A percentile compares a stretch with the other conserved stretches of the same genome.
Conservation (phyloP, 169 alveolate genomes). For the Miamiensis avidus region DNA sequence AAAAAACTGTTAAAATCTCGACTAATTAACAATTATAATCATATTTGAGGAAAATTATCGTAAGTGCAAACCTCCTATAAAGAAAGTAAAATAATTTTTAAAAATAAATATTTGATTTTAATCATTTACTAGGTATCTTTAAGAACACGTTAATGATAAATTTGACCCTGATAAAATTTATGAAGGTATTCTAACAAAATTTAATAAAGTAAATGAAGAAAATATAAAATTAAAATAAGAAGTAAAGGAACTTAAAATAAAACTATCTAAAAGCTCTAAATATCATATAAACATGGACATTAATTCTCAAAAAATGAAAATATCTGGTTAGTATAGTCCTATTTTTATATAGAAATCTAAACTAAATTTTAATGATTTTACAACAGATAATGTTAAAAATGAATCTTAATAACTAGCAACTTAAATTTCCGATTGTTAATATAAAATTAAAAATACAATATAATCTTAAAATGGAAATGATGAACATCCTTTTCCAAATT, state of each 20-base stretch:
- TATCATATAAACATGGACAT: too few species aligned
- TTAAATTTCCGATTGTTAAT: too few species aligned
- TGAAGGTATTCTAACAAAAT: slow-evolving; percentile 26
- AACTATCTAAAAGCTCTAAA: too few species aligned
- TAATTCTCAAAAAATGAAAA: too few species aligned
- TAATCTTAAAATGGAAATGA: too few species aligned
- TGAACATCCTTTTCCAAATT: too few species aligned
- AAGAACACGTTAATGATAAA: slow-evolving; percentile 33
- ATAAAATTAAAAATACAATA: too few species aligned
- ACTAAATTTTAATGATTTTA: too few species aligned
- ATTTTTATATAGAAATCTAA: too few species aligned
- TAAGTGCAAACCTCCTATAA: slow-evolving; percentile 37
- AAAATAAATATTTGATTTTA: background rate
- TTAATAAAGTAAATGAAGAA: slow-evolving; percentile 22
- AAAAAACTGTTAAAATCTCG: slow-evolving; percentile 36
- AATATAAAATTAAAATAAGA: slow-evolving; percentile 19
- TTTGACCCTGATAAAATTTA: slow-evolving; percentile 42
- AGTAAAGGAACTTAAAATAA: background rate
- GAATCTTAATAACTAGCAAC: too few species aligned
- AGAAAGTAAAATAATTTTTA: slow-evolving; percentile 18
- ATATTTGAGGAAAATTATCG: slow-evolving; percentile 44
- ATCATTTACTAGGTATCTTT: slow-evolving; percentile 6
- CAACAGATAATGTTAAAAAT: too few species aligned
- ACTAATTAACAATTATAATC: slow-evolving; percentile 35
- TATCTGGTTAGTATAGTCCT: too few species aligned